Percentiles rank a stretch among this genome's conserved stretches.
Conservation (phyloP, 2,329 filamentous ascomycete species). For the Pyrenophora seminiperda region DNA sequence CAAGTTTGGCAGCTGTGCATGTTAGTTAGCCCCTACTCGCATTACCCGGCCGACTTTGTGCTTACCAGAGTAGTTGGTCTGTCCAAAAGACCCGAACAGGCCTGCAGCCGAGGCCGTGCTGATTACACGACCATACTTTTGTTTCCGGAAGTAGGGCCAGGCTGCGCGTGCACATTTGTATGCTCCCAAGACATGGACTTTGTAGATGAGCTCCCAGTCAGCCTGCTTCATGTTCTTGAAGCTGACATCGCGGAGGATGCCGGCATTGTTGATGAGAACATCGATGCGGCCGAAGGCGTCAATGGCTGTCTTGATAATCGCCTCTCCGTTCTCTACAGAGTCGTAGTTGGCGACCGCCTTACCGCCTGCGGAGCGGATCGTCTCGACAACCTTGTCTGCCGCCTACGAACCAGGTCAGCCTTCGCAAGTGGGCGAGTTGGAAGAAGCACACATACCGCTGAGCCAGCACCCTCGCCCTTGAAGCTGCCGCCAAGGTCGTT, state of each 20-base stretch:
- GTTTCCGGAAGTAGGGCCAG: slow-evolving; percentile 97
- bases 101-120: slow-evolving; percentile 97
- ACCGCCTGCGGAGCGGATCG: slow-evolving; percentile 85
- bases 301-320: slow-evolving; percentile 89
- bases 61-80: slow-evolving; percentile 87
- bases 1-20: slow-evolving; percentile 79
- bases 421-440: not conserved
- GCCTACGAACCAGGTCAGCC: slow-evolving; percentile 58
- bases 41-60: not conserved
- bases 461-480: slow-evolving; percentile 87
- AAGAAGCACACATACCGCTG: slow-evolving; percentile 67
- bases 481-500: slow-evolving; percentile 94
- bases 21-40: slow-evolving; percentile 32
- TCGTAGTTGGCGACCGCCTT: slow-evolving; percentile 99
- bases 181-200: slow-evolving; percentile 88
- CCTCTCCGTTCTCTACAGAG: slow-evolving; percentile 88
- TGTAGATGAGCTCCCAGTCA: slow-evolving; percentile 95
- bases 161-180: slow-evolving; percentile 96
- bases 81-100: slow-evolving; percentile 93
- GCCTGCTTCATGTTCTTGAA: slow-evolving; percentile 99
- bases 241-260: slow-evolving; percentile 90
- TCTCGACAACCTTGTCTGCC: slow-evolving; percentile 80
- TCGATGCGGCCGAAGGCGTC: slow-evolving; percentile 84
- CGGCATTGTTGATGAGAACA: slow-evolving; percentile 96
- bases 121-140: slow-evolving; percentile 96